phyloP scores from a whole-genome alignment of 148 eudicot genomes.

The Bassia scoparia region DNA sequence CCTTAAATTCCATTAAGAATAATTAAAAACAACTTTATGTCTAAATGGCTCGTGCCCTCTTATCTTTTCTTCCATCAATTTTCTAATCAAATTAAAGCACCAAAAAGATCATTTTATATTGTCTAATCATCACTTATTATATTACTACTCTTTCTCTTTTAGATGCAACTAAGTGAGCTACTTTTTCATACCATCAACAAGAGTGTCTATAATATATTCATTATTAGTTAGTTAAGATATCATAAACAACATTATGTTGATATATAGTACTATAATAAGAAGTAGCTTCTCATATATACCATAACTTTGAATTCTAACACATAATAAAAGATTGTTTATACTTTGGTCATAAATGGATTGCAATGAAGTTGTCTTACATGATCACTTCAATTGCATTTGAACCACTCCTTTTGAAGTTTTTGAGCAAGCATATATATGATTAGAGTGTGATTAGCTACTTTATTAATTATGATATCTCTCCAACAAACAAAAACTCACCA shows the following conservation, averaged over 20 bases:
- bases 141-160: not conserved
- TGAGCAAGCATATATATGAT: slow-evolving; percentile 5
- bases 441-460: not conserved
- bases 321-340: not conserved
- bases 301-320: not conserved
- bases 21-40: not conserved
- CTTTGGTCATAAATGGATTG: not conserved
- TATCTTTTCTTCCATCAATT: not conserved
- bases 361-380: not conserved
- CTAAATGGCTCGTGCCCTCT: not conserved
- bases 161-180: not conserved
- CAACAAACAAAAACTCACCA: no score
- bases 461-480: not conserved
- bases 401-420: slow-evolving; percentile 5
- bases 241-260: no score
- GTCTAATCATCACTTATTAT: slow-evolving; percentile 2
- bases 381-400: not conserved
- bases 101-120: not conserved
- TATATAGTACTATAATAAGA: no score
- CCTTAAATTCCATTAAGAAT: slow-evolving; percentile 5
- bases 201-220: not conserved
- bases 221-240: no score
- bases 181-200: not conserved
- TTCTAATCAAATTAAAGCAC: slow-evolving; percentile 2
- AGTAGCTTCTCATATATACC: no score